phyloP scores from a whole-genome alignment of 2,329 filamentous ascomycete genomes.

The Sordariomycetes sp. region DNA sequence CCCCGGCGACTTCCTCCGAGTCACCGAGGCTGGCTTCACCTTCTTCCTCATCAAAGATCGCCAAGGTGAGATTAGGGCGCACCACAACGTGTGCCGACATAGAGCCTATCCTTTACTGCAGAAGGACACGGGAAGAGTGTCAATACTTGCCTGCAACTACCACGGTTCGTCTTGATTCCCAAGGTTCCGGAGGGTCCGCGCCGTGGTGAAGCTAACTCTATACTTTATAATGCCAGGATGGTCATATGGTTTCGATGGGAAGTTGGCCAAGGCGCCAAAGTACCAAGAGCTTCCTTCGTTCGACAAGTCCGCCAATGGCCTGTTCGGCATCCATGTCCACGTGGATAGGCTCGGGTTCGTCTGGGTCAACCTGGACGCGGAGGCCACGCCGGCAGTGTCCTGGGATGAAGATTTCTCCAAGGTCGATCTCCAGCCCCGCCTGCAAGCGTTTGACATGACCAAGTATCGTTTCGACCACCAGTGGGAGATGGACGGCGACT shows the following conservation, averaged over 20 bases:
- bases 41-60: constrained; percentile 13
- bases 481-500: constrained; percentile 21
- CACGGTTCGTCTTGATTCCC: constrained; percentile 5
- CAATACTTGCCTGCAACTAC: constrained; percentile 8
- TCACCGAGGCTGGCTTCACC: constrained; percentile 11
- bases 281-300: constrained; percentile 27
- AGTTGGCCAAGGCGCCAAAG: constrained; percentile 30
- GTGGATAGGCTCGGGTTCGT: constrained; percentile 34
- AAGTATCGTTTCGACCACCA: constrained; percentile 17
- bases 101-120: constrained; percentile 12
- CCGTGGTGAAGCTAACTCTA: neutral
- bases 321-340: constrained; percentile 34
- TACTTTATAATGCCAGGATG: constrained; percentile 17
- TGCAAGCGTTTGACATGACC: constrained; percentile 13
- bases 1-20: constrained; percentile 9
- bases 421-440: constrained; percentile 13
- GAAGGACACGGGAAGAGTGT: constrained; percentile 9
- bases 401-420: constrained; percentile 30
- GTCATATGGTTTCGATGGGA: constrained; percentile 31
- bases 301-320: constrained; percentile 27
- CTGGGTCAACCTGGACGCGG: constrained; percentile 37
- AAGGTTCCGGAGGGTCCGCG: neutral
- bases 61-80: constrained; percentile 10
- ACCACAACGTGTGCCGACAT: constrained; percentile 12
- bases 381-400: constrained; percentile 20